phyloP scores from a whole-genome alignment of 805 yeast genomes.

The Ogataea nakhonphanomensis region DNA sequence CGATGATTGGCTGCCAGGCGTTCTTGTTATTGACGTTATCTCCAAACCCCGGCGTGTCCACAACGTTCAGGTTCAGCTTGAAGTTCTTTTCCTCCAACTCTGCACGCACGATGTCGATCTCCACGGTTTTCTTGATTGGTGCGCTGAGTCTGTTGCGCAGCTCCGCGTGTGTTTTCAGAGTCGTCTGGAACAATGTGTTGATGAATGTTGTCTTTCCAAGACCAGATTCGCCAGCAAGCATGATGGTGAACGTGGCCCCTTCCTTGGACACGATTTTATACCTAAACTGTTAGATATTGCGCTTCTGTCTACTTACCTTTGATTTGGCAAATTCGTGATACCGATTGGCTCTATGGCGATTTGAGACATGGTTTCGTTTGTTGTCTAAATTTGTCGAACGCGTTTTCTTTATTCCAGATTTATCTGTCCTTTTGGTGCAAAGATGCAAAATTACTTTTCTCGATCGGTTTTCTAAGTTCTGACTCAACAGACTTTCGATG shows the following conservation, averaged over 20 bases:
- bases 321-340: conserved; percentile 70
- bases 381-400: conserved; percentile 9
- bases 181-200: conserved; percentile 78
- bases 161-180: conserved; percentile 57
- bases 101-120: conserved; percentile 76
- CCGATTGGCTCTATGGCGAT: conserved; percentile 54
- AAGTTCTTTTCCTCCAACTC: conserved; percentile 81
- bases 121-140: conserved; percentile 67
- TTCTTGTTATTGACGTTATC: conserved; percentile 82
- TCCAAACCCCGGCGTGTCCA: conserved; percentile 95
- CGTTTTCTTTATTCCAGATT: conserved; percentile 7
- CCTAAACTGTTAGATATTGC: conserved; percentile 30
- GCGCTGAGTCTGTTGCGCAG: conserved; percentile 54
- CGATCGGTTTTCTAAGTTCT: not conserved
- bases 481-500: conserved; percentile 6
- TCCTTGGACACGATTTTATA: conserved; percentile 71
- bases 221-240: conserved; percentile 92
- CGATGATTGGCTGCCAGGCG: conserved; percentile 83
- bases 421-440: conserved; percentile 2
- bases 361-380: conserved; percentile 23
- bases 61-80: conserved; percentile 68
- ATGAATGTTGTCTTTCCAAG: conserved; percentile 90
- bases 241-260: conserved; percentile 73
- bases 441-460: not conserved
- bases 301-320: conserved; percentile 42